Percentiles rank a stretch among this genome's conserved stretches.
phyloP scores from a whole-genome alignment of 805 yeast species.

The Helenozyma rhizophorensis region DNA sequence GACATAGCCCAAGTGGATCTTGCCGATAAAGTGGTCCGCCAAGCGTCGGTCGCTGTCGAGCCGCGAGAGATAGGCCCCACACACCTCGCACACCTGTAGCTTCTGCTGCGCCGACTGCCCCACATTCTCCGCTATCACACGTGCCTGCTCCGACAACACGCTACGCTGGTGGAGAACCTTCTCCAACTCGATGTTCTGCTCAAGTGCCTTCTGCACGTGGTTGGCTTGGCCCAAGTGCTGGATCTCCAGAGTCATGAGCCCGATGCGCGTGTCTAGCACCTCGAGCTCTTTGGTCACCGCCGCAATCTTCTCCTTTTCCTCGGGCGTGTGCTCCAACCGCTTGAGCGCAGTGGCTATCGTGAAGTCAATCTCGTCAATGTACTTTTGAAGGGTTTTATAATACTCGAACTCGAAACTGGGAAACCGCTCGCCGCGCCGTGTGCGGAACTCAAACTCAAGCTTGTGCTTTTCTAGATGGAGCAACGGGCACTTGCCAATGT shows the following conservation, averaged over 20 bases:
- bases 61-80: conserved; percentile 85
- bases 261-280: conserved; percentile 56
- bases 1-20: conserved; percentile 78
- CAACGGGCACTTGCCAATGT: conserved; percentile 74
- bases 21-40: conserved; percentile 88
- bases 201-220: conserved; percentile 45
- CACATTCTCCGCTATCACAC: conserved; percentile 60
- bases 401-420: conserved; percentile 51
- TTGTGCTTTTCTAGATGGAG: conserved; percentile 72
- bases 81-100: conserved; percentile 81
- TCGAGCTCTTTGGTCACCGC: conserved; percentile 56
- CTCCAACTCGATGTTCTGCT: conserved; percentile 43
- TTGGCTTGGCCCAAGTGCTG: conserved; percentile 45
- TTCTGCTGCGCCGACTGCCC: conserved; percentile 89
- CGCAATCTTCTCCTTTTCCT: conserved; percentile 60
- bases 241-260: conserved; percentile 64
- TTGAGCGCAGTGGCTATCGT: conserved; percentile 59
- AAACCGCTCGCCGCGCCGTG: conserved; percentile 39
- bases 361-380: conserved; percentile 62
- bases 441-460: conserved; percentile 57
- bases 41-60: conserved; percentile 83
- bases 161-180: conserved; percentile 47
- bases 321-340: conserved; percentile 67
- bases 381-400: conserved; percentile 46
- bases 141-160: conserved; percentile 49